Base-by-base conservation (phyloP, 768 basidiomycete species). In the Hygrophoropsis aurantiaca region DNA sequence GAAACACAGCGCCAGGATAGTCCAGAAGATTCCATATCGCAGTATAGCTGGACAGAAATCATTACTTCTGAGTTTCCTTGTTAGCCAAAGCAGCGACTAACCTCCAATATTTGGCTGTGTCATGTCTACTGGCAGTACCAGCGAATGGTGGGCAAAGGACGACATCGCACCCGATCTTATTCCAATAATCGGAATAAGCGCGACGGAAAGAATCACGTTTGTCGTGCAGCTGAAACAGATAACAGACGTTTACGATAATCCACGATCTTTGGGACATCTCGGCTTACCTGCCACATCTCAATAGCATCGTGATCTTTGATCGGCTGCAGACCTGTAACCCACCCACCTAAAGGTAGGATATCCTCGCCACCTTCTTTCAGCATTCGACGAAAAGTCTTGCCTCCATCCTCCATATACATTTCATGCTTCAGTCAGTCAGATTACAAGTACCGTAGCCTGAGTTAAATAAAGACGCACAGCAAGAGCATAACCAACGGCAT, bases 31-130 rank as follows among this genome's bases (percentile, higher is more conserved):
- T 74, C 57, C 62, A 68, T 35, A 67, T 43, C 11, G 55, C 60
- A 1, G 72, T 73, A 47, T 70, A 71, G 16, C 61, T 62, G 45
- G 60, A 74, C 72, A 23, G 51, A 65, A 11, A 78, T 53, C 43
- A 41, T 20, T 38, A 38, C 36, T 38, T 21, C 36, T 8, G n/a
- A 6, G 16, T n/a, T 6, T 38, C 16, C 19, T 73, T 42, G 58
- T 54, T 13, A 42, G 32, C 40, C 60, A 64, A 16, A 75, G 32
- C 3, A 19, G 1, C 26, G 23, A 43, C 51, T 42, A 62, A 71
- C 44, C 61, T 65, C 65, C 68, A 66, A 47, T 65, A 69, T 25
- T 61, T 58, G 18, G 57, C 57, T 5, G 60, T 64, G 32, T 62
- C 66, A 38, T 69, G 66, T 9, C 57, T 62, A 3, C 61, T 56